Evolutionary conservation across 371 early-diverging fungal species (phyloP).

Genomic region (Rhizomucor pusillus): DNA sequence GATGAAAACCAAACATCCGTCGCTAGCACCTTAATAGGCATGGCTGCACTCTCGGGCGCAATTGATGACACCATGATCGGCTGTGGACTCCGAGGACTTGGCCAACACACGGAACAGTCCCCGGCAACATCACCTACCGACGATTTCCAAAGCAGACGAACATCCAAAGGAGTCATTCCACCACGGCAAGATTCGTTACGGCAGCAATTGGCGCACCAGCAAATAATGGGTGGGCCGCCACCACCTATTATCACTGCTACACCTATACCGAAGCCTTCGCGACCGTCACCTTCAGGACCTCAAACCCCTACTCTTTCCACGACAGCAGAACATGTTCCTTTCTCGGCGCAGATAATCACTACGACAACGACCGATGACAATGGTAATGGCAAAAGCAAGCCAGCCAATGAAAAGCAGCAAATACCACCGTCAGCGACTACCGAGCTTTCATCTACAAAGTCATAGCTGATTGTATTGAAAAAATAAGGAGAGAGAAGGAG

Average conservation of each 20-base stretch:
- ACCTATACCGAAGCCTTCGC: constrained; percentile 1
- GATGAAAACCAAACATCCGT: not conserved
- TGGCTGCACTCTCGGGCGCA: not conserved
- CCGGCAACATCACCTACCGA: constrained; percentile 4
- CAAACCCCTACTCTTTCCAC: constrained; percentile 11
- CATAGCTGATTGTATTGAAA: no score
- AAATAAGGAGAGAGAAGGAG: no score
- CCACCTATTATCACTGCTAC: constrained; percentile 13
- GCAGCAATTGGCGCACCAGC: constrained; percentile 14
- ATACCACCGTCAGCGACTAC: no score
- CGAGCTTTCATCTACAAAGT: no score
- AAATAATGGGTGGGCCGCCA: constrained; percentile 18
- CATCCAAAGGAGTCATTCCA: constrained; percentile 4
- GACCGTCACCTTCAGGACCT: constrained; percentile 6
- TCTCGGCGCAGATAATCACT: constrained; percentile 1
- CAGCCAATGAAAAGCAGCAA: no score
- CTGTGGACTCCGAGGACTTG: constrained; percentile 17
- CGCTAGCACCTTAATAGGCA: not conserved
- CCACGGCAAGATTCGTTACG: constrained; percentile 1
- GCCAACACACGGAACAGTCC: constrained; percentile 1
- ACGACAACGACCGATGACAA: not conserved
- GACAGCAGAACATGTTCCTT: not conserved
- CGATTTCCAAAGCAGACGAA: not conserved
- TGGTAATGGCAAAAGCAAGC: no score
- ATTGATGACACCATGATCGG: not conserved